phyloP scores from a whole-genome alignment of 2,329 filamentous ascomycete genomes.

The Verticillium zaregamsianum region DNA sequence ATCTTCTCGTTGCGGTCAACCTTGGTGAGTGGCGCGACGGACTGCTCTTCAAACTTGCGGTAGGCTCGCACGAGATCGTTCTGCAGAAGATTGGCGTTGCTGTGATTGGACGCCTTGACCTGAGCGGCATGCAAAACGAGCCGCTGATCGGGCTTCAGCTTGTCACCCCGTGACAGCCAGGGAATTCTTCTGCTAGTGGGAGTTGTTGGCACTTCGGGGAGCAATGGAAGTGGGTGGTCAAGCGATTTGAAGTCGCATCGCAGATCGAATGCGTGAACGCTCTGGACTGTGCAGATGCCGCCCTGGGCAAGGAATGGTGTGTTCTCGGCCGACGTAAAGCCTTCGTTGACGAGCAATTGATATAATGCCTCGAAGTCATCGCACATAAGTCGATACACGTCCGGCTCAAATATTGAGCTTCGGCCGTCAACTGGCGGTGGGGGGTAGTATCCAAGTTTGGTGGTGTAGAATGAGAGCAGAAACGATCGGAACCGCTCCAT shows the following conservation, averaged over 20 bases:
- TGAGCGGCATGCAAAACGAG: conserved; percentile 49
- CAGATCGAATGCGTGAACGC: conserved; percentile 61
- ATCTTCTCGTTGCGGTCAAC: conserved; percentile 54
- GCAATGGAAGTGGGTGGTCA: conserved; percentile 61
- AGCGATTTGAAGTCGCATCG: conserved; percentile 56
- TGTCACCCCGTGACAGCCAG: conserved; percentile 37
- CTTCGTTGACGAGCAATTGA: conserved; percentile 63
- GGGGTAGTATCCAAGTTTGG: conserved; percentile 69
- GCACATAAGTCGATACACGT: conserved; percentile 57
- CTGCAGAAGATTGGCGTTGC: conserved; percentile 27
- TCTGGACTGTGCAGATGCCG: conserved; percentile 67
- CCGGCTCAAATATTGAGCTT: conserved; percentile 49
- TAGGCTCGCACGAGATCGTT: conserved; percentile 65
- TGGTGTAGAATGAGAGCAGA: conserved; percentile 61
- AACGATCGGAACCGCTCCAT: conserved; percentile 70
- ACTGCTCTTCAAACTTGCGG: conserved; percentile 63
- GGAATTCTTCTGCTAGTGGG: conserved; percentile 22
- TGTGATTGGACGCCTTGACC: conserved; percentile 44
- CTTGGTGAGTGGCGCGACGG: conserved; percentile 43
- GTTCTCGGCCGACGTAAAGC: conserved; percentile 43
- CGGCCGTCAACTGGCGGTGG: conserved; percentile 42
- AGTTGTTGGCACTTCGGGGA: conserved; percentile 45
- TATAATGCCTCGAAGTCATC: conserved; percentile 69
- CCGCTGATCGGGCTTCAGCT: conserved; percentile 41
- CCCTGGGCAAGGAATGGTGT: conserved; percentile 54